These are phyloP conservation scores for Candida koratica DNA, from an alignment of 805 yeast genomes.

Conservation along the genomic window DNA sequence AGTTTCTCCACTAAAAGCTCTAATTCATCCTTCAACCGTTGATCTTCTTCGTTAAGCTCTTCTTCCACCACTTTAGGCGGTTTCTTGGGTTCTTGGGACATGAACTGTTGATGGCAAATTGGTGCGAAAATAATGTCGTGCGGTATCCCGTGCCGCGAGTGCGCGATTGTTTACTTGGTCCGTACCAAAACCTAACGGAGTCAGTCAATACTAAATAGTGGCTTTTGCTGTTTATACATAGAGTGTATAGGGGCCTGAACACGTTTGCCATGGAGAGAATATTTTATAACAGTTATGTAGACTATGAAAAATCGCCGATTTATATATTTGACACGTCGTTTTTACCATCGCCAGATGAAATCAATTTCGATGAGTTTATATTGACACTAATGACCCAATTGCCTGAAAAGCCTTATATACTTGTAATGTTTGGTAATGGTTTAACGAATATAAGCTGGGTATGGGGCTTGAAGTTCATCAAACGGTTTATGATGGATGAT, in stretches of 20 bases:
- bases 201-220: no score
- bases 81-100: slow-evolving; percentile 17
- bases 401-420: slow-evolving; percentile 60
- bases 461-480: slow-evolving; percentile 57
- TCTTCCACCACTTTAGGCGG: slow-evolving; percentile 45
- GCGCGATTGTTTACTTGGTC: no score
- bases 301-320: slow-evolving; percentile 47
- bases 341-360: slow-evolving; percentile 56
- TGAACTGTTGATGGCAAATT: slow-evolving; percentile 1
- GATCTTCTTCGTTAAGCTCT: slow-evolving; percentile 91
- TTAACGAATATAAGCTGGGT: slow-evolving; percentile 64
- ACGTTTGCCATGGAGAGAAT: slow-evolving; percentile 14
- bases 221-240: no score
- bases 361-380: slow-evolving; percentile 49
- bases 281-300: slow-evolving; percentile 11
- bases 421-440: slow-evolving; percentile 81
- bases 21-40: slow-evolving; percentile 77
- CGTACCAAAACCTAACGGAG: no score
- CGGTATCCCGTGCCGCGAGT: no score
- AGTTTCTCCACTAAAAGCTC: slow-evolving; percentile 83
- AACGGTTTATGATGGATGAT: slow-evolving; percentile 49
- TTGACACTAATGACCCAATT: slow-evolving; percentile 51
- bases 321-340: slow-evolving; percentile 81
- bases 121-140: neutral
- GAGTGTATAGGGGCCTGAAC: neutral